Evolutionary conservation across 2,329 filamentous ascomycete genomes (phyloP), one percentile per base, ranked within the genome.

Genomic region (Alternaria postmessia): DNA sequence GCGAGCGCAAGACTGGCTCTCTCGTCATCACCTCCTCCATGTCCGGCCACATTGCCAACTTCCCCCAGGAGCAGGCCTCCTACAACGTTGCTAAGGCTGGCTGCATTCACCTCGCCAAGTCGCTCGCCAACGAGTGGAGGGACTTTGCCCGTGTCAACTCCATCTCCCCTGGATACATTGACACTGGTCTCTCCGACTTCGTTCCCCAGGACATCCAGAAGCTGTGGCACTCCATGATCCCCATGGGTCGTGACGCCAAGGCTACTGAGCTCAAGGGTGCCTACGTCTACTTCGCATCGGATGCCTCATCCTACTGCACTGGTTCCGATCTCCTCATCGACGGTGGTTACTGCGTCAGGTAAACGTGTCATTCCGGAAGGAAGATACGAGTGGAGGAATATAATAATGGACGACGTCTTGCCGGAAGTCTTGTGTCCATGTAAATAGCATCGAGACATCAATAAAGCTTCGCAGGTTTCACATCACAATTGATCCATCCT

Each of bases 21-120:
- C 85, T 90, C 75, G 82, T 91, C 78, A 87, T 89, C 76, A 91
- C 88, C 39, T 83, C 88, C n/a, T 87, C 84, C 69, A 90, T 94
- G 91, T 92, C 90, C 51, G 92, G 91, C 67, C 87, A 88, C 81
- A 88, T 94, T 66, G 91, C 93, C 85, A 94, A 94, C 87, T 93
- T 89, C 83, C 91, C 88, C 28, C 88, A 90, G 78, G 87, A 89
- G 78, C 88, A 90, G 73, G 74, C 74, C 60, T 75, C 75, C 24
- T 79, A 78, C 73, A 79, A 79, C 70, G 77, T 79, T 61, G 74
- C 88, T 65, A 90, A 90, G 82, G 87, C 88, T 41, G 88, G 87
- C 62, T 88, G 86, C 72, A 88, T 90, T 68, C 87, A 89, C 76
- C 73, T 89, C 77, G 86, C 87, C 51, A 81, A 81, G 62, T 89